These are phyloP conservation scores for Aspergillus haitiensis DNA, from an alignment of 495 filamentous ascomycete genomes.

Conservation along the genomic window DNA sequence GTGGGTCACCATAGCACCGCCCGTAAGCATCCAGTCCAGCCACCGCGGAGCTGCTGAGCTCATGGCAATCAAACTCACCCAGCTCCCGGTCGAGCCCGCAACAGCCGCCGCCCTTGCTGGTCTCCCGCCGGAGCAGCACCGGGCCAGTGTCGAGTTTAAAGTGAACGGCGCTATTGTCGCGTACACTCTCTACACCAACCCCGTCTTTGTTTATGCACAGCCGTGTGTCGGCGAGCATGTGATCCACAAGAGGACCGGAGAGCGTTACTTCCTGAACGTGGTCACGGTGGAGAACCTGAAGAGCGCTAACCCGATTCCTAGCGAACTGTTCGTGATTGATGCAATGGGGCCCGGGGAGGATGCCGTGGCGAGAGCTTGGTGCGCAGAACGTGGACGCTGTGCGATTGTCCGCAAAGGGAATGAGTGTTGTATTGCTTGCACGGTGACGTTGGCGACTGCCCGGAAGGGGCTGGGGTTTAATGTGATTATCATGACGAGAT, in stretches of 20 bases:
- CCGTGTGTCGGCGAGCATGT: neutral
- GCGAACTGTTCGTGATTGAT: neutral
- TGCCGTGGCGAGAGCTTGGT: too few species aligned
- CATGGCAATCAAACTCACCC: neutral
- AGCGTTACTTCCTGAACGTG: neutral
- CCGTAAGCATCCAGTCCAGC: neutral
- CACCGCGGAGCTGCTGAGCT: neutral
- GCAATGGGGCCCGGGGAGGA: neutral
- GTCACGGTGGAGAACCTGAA: neutral
- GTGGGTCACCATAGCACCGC: neutral
- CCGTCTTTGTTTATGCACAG: neutral
- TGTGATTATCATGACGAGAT: too few species aligned
- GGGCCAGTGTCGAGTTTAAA: neutral
- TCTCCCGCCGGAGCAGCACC: neutral
- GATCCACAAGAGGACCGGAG: neutral
- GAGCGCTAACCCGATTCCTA: neutral
- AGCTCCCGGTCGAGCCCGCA: neutral
- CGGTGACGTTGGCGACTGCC: too few species aligned
- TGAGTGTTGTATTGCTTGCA: neutral
- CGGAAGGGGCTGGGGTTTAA: too few species aligned
- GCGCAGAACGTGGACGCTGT: slow-evolving; percentile 9
- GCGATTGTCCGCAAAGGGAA: slow-evolving; percentile 14
- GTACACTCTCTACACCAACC: neutral
- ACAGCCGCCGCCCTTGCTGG: neutral
- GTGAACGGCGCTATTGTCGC: neutral